Evolutionary conservation across 192 early-diverging fungal genomes (phyloP).

Genomic region (Mortierella antarctica): DNA sequence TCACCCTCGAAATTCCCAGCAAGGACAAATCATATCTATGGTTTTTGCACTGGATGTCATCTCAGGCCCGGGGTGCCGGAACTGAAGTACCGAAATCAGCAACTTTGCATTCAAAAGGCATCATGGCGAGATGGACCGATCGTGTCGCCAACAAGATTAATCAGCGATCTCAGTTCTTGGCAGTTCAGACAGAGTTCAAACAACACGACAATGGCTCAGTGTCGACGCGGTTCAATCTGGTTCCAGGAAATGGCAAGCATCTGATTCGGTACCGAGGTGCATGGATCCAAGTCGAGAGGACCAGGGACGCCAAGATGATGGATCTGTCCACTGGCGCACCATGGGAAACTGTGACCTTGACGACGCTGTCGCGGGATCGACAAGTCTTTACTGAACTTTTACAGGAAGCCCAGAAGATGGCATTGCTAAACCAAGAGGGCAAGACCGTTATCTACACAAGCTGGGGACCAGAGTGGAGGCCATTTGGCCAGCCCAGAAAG

Average conservation of each 20-base stretch:
- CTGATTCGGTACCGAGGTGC: slow-evolving; percentile 81
- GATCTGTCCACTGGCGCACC: slow-evolving; percentile 93
- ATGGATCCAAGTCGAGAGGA: slow-evolving; percentile 87
- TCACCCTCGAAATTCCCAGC: slow-evolving; percentile 93
- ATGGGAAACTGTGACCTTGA: slow-evolving; percentile 95
- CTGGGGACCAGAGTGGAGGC: slow-evolving; percentile 96
- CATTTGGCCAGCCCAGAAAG: slow-evolving; percentile 93
- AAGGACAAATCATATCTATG: slow-evolving; percentile 95
- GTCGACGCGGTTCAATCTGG: slow-evolving; percentile 83
- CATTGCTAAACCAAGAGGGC: slow-evolving; percentile 90
- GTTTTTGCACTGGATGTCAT: slow-evolving; percentile 94
- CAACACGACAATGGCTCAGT: slow-evolving; percentile 93
- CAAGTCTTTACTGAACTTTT: slow-evolving; percentile 81
- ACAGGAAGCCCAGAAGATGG: slow-evolving; percentile 82
- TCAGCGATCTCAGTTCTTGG: slow-evolving; percentile 75
- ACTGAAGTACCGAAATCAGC: slow-evolving; percentile 20
- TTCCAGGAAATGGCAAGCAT: slow-evolving; percentile 94
- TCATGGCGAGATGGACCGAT: slow-evolving; percentile 50
- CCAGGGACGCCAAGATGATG: slow-evolving; percentile 88
- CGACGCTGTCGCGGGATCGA: slow-evolving; percentile 87
- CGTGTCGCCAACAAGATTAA: slow-evolving; percentile 62
- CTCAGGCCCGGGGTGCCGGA: slow-evolving; percentile 53
- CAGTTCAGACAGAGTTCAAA: slow-evolving; percentile 89
- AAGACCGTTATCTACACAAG: slow-evolving; percentile 96
- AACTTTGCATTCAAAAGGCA: slow-evolving; percentile 12